Conservation (phyloP, 495 filamentous ascomycete species). For the Neurospora sp. region DNA sequence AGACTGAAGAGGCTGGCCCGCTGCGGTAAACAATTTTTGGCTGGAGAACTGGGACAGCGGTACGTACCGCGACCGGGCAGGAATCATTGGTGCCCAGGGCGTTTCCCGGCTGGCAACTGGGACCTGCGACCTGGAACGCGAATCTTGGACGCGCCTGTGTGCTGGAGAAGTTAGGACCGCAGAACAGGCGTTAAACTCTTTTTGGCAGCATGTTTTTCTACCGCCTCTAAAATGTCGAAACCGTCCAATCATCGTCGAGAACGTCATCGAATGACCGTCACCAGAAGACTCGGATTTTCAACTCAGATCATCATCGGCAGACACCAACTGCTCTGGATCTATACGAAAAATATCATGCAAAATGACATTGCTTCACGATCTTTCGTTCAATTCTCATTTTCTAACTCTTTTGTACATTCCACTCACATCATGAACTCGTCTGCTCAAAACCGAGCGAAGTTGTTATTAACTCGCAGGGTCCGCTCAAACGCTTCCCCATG, state of each 20-base stretch:
- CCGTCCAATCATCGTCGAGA: not conserved
- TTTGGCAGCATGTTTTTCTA: not conserved
- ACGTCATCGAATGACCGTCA: not conserved
- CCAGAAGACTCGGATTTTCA: not conserved
- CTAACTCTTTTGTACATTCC: not conserved
- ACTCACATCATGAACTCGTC: not conserved
- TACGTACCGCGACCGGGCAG: constrained; percentile 5
- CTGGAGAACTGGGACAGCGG: not conserved
- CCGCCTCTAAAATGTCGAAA: not conserved
- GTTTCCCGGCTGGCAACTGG: not conserved
- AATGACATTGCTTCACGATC: not conserved
- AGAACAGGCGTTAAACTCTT: not conserved
- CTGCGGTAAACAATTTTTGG: constrained; percentile 29
- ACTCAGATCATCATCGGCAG: not conserved
- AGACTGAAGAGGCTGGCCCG: constrained; percentile 13
- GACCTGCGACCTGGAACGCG: constrained; percentile 8
- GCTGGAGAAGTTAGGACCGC: not conserved
- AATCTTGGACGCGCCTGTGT: not conserved
- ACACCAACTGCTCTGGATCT: not conserved
- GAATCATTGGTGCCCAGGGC: constrained; percentile 18
- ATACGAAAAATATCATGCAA: not conserved
- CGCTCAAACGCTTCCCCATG: not conserved
- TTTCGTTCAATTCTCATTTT: not conserved
- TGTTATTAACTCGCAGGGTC: not conserved
- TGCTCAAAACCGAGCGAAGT: not conserved